Base-by-base conservation (phyloP, 2,329 filamentous ascomycete genomes). In the Diplocarpon rosae region DNA sequence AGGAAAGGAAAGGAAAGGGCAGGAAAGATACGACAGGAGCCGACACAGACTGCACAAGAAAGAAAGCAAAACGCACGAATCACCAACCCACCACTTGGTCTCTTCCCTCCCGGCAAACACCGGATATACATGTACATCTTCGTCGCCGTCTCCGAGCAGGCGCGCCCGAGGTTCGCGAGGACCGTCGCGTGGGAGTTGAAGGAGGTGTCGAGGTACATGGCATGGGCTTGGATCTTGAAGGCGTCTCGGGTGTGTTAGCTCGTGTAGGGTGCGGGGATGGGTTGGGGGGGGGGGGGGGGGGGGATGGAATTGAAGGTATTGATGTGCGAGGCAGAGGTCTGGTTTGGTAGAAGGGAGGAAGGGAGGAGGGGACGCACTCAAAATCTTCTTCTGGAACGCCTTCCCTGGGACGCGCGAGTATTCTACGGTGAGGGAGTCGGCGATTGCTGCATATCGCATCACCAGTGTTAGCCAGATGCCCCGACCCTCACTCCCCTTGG, bases 191-290 rank as follows among this genome's bases (percentile, higher is more conserved):
- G 60, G 3, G 78, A 75, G 65, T 96, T 96, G 67, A 90, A 80
- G 3, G 71, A 65, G 4, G 84, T 85, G 62, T 93, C 87, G 56
- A 85, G 81, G 61, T 87, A 84, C 79, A 93, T 89, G 39, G 78
- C 69, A 56, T 92, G 84, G 41, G 88, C 80, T 60, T 94, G 86
- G 42, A 92, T 78, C 62, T 88, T 89, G 69, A 96, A 87, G 3
- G 78, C 66, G 56, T 72, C 73, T 77, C 40, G 15, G 1, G 12
- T 45, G 15, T 3, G 20, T 24, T 3, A 24, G 20, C 20, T 24
- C n/a, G 20, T 24, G 20, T n/a, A n/a, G n/a, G n/a, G n/a, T n/a
- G 20, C 20, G 20, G 20, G 20, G 20, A 7, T 7, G 3, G 20
- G 20, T 24, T 24, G 4, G 3, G 20, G 20, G 20, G 4, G 4